phyloP scores from a whole-genome alignment of 2,329 filamentous ascomycete species.

The Pestalotiopsis sp. region DNA sequence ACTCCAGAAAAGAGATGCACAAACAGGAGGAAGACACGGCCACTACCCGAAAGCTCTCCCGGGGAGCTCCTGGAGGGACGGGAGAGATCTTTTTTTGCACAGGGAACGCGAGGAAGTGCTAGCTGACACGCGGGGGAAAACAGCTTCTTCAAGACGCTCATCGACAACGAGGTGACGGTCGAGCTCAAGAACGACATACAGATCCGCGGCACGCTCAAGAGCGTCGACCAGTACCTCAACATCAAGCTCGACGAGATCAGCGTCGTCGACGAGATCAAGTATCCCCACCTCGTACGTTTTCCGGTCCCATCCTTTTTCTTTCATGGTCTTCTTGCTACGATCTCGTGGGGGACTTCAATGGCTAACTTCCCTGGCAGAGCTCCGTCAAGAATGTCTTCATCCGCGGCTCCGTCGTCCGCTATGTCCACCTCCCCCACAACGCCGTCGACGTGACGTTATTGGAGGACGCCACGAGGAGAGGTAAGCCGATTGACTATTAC shows the following conservation, averaged over 20 bases:
- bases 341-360: too few species aligned
- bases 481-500: slow-evolving; percentile 44
- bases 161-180: slow-evolving; percentile 95
- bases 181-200: slow-evolving; percentile 99
- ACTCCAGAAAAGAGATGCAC: too few species aligned
- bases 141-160: slow-evolving; percentile 98
- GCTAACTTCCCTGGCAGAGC: slow-evolving; percentile 54
- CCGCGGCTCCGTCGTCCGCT: slow-evolving; percentile 87
- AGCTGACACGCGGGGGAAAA: neutral
- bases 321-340: neutral
- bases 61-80: neutral
- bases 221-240: slow-evolving; percentile 98
- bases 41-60: too few species aligned
- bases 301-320: neutral
- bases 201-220: slow-evolving; percentile 93
- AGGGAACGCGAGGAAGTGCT: neutral
- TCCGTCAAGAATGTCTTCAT: slow-evolving; percentile 97
- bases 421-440: slow-evolving; percentile 82
- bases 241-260: slow-evolving; percentile 97
- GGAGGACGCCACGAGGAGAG: slow-evolving; percentile 89
- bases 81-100: neutral
- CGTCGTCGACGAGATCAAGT: slow-evolving; percentile 90
- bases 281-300: slow-evolving; percentile 78
- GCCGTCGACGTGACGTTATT: slow-evolving; percentile 85
- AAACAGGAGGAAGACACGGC: too few species aligned